A percentile compares a stretch with the other conserved stretches of the same genome.
These are phyloP conservation scores for Trichoderma atroviride DNA, from an alignment of 2,329 filamentous ascomycete species.

Conservation along the genomic window DNA sequence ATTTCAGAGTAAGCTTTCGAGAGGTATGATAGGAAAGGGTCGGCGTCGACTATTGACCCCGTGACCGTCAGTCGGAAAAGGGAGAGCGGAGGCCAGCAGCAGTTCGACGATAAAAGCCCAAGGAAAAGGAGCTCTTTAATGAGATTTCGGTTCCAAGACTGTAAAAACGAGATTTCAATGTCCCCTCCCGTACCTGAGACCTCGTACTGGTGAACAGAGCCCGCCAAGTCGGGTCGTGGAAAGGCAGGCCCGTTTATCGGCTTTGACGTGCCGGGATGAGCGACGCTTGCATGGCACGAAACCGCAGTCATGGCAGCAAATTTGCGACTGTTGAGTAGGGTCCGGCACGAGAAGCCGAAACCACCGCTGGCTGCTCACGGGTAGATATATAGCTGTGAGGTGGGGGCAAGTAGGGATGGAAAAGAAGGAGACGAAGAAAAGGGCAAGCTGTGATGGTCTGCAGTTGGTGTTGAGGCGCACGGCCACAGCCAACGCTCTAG, in stretches of 20 bases:
- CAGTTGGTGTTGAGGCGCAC: slow-evolving; percentile 1
- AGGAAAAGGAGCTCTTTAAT: not conserved
- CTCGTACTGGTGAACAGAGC: not conserved
- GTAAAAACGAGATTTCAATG: not conserved
- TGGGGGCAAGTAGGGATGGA: not conserved
- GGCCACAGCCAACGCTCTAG: not conserved
- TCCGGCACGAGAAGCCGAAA: slow-evolving; percentile 7
- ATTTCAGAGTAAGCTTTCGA: not conserved
- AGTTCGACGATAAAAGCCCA: not conserved
- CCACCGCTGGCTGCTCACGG: not conserved
- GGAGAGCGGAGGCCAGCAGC: not conserved
- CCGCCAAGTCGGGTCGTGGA: slow-evolving; percentile 16
- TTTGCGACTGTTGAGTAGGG: not conserved
- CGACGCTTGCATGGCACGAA: slow-evolving; percentile 13
- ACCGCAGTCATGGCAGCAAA: not conserved
- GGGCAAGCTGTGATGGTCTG: not conserved
- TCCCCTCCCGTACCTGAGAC: not conserved
- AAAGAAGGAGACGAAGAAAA: not conserved
- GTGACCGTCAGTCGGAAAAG: not conserved
- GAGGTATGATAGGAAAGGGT: not conserved
- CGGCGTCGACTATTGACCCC: not conserved
- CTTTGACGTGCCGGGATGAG: slow-evolving; percentile 16
- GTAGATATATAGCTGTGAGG: not conserved
- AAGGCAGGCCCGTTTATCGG: slow-evolving; percentile 5
- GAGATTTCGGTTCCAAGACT: not conserved